phyloP scores from a whole-genome alignment of 345 rosid genomes.

The Erucastrum elatum region DNA sequence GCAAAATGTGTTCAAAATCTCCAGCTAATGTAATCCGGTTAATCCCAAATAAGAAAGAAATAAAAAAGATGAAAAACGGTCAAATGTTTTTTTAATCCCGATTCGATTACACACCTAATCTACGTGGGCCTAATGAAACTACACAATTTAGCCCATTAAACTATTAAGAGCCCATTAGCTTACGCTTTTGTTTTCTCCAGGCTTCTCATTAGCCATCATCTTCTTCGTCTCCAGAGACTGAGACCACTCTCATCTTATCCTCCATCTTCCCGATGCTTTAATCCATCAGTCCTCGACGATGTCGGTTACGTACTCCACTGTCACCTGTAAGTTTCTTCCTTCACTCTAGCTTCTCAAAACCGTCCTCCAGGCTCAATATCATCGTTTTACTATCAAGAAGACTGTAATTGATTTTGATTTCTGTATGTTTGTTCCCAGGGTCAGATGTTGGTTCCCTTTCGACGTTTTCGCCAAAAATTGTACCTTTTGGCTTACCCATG shows the following conservation, averaged over 20 bases:
- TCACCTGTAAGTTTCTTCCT: constrained; percentile 30
- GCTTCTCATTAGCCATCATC: not conserved
- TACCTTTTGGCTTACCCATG: not conserved
- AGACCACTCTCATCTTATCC: not conserved
- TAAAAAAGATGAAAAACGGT: no score
- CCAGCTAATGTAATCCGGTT: not conserved
- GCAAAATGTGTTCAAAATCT: not conserved
- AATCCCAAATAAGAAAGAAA: not conserved
- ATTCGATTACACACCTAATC: no score
- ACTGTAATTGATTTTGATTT: not conserved
- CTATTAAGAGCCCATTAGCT: constrained; percentile 18
- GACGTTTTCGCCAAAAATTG: constrained; percentile 21
- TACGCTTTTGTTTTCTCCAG: not conserved
- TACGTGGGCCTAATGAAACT: no score
- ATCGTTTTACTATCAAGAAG: not conserved
- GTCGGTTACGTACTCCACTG: constrained; percentile 28
- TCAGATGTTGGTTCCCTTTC: constrained; percentile 27
- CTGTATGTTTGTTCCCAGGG: not conserved
- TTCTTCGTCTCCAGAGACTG: not conserved
- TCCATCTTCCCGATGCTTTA: not conserved
- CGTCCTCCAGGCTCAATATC: not conserved
- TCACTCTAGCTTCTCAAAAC: not conserved
- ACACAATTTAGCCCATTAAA: no score
- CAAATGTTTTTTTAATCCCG: no score
- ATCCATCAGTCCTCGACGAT: constrained; percentile 23